phyloP scores from a whole-genome alignment of 129 eudicot genomes.

The Solidago caesia region DNA sequence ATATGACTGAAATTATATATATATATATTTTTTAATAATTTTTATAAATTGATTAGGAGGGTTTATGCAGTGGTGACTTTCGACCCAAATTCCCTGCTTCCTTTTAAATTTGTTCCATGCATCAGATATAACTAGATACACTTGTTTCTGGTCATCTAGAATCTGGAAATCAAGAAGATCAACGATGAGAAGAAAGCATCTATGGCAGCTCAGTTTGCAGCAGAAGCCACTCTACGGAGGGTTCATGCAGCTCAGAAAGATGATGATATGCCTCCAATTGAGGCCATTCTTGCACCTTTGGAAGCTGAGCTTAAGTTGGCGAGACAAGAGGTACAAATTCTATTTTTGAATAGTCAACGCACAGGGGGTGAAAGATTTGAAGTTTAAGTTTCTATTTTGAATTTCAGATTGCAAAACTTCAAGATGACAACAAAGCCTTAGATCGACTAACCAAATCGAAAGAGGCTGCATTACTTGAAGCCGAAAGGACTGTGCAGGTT shows the following conservation, averaged over 20 bases:
- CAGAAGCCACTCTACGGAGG: constrained; percentile 87
- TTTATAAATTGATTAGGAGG: too few relatives aligned
- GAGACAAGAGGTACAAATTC: constrained; percentile 80
- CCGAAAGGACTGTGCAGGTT: constrained; percentile 91
- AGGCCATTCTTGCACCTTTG: constrained; percentile 88
- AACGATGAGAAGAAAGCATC: constrained; percentile 97
- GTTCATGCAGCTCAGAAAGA: constrained; percentile 96
- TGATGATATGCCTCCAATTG: constrained; percentile 96
- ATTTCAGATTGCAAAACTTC: constrained; percentile 83
- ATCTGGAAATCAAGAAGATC: constrained; percentile 90
- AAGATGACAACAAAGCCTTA: constrained; percentile 89
- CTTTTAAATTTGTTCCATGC: constrained; percentile 1
- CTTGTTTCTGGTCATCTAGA: constrained; percentile 41
- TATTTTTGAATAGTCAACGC: constrained; percentile 16
- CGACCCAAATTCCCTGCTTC: too few relatives aligned
- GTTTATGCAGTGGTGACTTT: background rate
- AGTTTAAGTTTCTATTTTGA: constrained; percentile 17
- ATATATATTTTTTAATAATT: too few relatives aligned
- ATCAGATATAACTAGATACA: background rate
- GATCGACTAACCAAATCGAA: constrained; percentile 92
- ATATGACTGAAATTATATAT: background rate
- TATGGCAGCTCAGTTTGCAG: constrained; percentile 97
- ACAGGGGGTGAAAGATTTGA: constrained; percentile 9
- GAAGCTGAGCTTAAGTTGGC: constrained; percentile 95
- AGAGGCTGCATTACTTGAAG: constrained; percentile 95